Conservation (phyloP, 306 rosid genomes). For the Coriaria nepalensis region DNA sequence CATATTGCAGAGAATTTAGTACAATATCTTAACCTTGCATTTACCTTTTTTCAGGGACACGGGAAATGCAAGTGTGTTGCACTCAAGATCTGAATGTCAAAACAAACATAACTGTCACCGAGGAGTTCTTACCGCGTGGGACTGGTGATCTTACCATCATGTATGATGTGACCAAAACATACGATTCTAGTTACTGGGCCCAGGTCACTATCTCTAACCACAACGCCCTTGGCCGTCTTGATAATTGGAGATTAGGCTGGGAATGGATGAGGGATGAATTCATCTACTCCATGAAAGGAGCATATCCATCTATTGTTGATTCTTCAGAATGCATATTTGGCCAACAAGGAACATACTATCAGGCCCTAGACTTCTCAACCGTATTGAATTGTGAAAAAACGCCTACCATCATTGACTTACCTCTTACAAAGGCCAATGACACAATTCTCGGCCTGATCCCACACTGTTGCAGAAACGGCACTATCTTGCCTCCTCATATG, state of each 20-base stretch:
- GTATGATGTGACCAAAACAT: conserved; percentile 72
- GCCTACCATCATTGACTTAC: conserved; percentile 83
- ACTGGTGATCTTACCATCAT: conserved; percentile 80
- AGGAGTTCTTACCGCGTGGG: conserved; percentile 54
- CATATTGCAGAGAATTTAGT: no score
- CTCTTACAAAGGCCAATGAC: conserved; percentile 65
- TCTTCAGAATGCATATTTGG: conserved; percentile 75
- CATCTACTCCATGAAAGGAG: conserved; percentile 72
- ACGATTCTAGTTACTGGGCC: conserved; percentile 57
- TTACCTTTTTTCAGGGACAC: conserved; percentile 33
- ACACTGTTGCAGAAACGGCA: conserved; percentile 86
- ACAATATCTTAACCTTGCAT: no score
- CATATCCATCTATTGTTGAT: conserved; percentile 72
- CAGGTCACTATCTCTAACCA: conserved; percentile 78
- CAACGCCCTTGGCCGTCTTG: conserved; percentile 88
- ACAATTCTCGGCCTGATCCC: conserved; percentile 54
- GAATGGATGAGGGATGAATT: conserved; percentile 89
- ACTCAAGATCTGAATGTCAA: conserved; percentile 33
- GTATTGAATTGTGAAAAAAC: conserved; percentile 66
- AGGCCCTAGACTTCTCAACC: conserved; percentile 41
- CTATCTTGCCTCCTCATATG: conserved; percentile 74
- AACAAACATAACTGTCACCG: conserved; percentile 38
- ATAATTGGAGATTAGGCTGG: conserved; percentile 84
- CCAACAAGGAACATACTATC: conserved; percentile 37
- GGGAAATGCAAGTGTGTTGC: conserved; percentile 60